phyloP scores from a whole-genome alignment of 2,329 filamentous ascomycete species.

The Arthrobotrys musiformis region DNA sequence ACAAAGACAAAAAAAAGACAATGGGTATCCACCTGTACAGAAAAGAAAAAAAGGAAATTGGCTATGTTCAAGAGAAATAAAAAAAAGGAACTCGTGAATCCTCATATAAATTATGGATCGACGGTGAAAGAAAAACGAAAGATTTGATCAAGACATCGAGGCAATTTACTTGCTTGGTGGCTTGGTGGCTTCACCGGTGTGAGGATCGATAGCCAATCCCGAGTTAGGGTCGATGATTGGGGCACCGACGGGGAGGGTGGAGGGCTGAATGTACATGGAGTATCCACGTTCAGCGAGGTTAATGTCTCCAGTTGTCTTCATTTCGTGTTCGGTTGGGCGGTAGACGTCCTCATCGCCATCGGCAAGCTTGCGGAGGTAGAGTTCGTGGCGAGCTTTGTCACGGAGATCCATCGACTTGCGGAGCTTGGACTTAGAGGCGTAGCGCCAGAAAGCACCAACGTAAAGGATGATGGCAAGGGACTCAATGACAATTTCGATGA shows the following conservation, averaged over 20 bases:
- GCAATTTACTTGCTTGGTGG: constrained; percentile 35
- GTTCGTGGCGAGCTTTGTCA: constrained; percentile 90
- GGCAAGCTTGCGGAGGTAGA: constrained; percentile 84
- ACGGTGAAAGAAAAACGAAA: constrained; percentile 17
- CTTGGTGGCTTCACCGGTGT: constrained; percentile 55
- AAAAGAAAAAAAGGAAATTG: constrained; percentile 27
- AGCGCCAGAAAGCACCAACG: constrained; percentile 93
- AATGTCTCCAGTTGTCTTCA: constrained; percentile 53
- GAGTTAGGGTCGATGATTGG: constrained; percentile 56
- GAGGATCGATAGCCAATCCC: constrained; percentile 54
- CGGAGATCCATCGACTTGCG: constrained; percentile 96
- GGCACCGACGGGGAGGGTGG: constrained; percentile 23
- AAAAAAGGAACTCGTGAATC: constrained; percentile 36
- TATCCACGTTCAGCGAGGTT: constrained; percentile 54
- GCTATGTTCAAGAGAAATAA: constrained; percentile 53
- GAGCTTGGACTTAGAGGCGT: constrained; percentile 94
- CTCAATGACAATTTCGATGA: constrained; percentile 95
- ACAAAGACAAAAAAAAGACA: constrained; percentile 27
- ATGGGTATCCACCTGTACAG: constrained; percentile 53
- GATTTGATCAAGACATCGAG: background rate
- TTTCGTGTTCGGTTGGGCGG: constrained; percentile 51
- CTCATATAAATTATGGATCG: constrained; percentile 16
- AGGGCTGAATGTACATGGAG: constrained; percentile 41
- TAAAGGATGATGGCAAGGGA: constrained; percentile 92
- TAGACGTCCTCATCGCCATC: constrained; percentile 53